A percentile compares a stretch with the other conserved stretches of the same genome.
These are phyloP conservation scores for Schizophyllum commune DNA, from an alignment of 1,284 basidiomycete genomes.

Conservation along the genomic window DNA sequence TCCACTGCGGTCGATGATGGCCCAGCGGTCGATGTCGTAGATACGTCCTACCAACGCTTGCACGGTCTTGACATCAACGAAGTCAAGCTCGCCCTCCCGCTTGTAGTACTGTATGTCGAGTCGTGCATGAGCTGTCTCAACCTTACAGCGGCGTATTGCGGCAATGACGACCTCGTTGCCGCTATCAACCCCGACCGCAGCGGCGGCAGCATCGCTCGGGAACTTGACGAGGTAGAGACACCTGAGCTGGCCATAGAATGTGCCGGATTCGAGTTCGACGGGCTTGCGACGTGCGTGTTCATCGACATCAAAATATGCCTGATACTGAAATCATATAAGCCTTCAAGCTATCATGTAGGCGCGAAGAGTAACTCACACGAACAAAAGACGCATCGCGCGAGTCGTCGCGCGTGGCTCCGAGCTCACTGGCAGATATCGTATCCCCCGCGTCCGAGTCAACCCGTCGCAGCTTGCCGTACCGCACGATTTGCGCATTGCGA, in stretches of 20 bases:
- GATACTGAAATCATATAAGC: conserved; percentile 15
- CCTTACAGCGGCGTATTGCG: conserved; percentile 1
- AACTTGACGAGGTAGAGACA: conserved; percentile 6
- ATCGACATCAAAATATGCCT: conserved; percentile 19
- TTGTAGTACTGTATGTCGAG: conserved; percentile 7
- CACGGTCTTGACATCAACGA: conserved; percentile 5
- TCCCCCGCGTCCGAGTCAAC: conserved; percentile 23
- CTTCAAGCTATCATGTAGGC: not conserved
- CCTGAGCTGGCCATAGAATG: conserved; percentile 13
- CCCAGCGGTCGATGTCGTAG: not conserved
- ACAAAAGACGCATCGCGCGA: conserved; percentile 23
- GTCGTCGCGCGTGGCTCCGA: conserved; percentile 13
- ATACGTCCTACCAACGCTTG: conserved; percentile 6
- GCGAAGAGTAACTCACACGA: conserved; percentile 16
- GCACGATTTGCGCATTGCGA: conserved; percentile 6
- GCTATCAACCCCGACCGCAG: not conserved
- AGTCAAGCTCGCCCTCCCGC: conserved; percentile 3
- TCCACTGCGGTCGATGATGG: conserved; percentile 7
- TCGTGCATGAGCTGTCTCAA: not conserved
- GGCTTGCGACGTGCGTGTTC: conserved; percentile 1
- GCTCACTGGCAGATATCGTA: conserved; percentile 17
- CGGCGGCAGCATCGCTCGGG: not conserved
- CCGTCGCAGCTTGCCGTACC: conserved; percentile 21
- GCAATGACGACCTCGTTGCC: conserved; percentile 2
- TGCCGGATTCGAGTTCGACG: conserved; percentile 8